phyloP scores from a whole-genome alignment of 2,329 filamentous ascomycete genomes.

The Colletotrichum sansevieriae region DNA sequence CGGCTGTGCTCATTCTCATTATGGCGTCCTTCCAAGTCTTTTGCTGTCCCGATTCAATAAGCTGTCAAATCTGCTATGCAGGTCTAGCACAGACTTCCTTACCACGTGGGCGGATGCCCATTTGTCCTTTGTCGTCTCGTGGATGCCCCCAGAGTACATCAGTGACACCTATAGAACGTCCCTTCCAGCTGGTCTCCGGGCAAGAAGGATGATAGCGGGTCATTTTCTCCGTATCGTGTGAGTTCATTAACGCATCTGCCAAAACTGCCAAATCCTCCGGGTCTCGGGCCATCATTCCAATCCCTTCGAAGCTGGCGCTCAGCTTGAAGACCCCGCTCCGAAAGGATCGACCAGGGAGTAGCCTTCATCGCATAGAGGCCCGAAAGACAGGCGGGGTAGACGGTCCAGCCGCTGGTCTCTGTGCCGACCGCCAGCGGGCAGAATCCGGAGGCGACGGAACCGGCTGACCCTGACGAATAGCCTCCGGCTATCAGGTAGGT shows the following conservation, averaged over 20 bases:
- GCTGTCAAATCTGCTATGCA: no score
- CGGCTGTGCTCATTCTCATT: constrained; percentile 26
- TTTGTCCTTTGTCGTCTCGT: constrained; percentile 37
- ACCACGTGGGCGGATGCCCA: constrained; percentile 43
- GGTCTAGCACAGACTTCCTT: no score
- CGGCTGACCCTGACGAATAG: no score
- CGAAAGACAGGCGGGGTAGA: constrained; percentile 54
- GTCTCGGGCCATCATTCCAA: constrained; percentile 45
- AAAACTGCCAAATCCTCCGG: constrained; percentile 43
- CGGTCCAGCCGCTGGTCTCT: constrained; percentile 54
- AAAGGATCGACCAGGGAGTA: constrained; percentile 36
- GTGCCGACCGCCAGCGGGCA: constrained; percentile 53
- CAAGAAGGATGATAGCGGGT: no score
- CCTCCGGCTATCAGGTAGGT: no score
- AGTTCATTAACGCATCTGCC: neutral
- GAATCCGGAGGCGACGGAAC: constrained; percentile 48
- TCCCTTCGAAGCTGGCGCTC: constrained; percentile 42
- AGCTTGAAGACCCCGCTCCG: constrained; percentile 41
- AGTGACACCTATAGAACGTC: constrained; percentile 40
- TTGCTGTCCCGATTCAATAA: constrained; percentile 31
- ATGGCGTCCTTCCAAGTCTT: constrained; percentile 36
- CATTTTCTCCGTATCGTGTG: constrained; percentile 2
- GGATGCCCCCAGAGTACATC: constrained; percentile 41
- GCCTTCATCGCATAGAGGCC: constrained; percentile 54
- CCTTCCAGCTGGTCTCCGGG: constrained; percentile 22